Base-by-base conservation (phyloP, 352 stramenopile genomes). In the Globisporangium paroecandrum region DNA sequence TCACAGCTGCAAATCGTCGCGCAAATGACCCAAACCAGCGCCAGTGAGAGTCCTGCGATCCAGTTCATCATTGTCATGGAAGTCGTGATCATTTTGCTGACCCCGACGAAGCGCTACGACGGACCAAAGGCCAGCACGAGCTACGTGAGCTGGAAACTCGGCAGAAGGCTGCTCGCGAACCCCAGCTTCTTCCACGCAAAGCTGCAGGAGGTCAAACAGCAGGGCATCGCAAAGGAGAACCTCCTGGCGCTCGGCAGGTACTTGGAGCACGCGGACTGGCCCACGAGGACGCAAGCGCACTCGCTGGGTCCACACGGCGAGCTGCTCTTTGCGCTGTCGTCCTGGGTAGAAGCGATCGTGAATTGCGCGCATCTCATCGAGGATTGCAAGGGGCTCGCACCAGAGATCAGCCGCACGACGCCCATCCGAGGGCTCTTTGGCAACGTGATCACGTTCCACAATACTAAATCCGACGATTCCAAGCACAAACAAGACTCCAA, bases 31-130 rank as follows among this genome's bases (percentile, higher is more conserved):
- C 47, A 53, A 3, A 32, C 79, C 38, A 78, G 74, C 22, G 3
- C 27, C 0, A 43, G 61, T 0, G 65, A 73, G 3, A 43, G 46
- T 0, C 66, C 71, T 3, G 47, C 63, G 41, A 53, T 66, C 36
- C 70, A 73, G 2, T 68, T 95, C 1, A 75, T 94, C 6, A 59
- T 94, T 12, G 82, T 93, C 12, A 89, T 95, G 79, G 87, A 97
- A 61, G 81, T 87, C 8, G 74, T 90, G 8, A 84, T 97, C 36
- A 77, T 95, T 20, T 58, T 95, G 4, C 71, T 97, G 13, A 95
- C 87, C 10, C 89, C 89, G 12, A 71, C 58, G 0, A 89, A 90
- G 38, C 59, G 64, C n/a, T 96, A 91, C 60, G 75, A 81, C 12
- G 78, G 77, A 2, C 86, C 87, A 8, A 78, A 79, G 10, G 56